Evolutionary conservation across 345 rosid species (phyloP), one percentile per base, ranked within the genome.

Genomic region (Salix exigua): DNA sequence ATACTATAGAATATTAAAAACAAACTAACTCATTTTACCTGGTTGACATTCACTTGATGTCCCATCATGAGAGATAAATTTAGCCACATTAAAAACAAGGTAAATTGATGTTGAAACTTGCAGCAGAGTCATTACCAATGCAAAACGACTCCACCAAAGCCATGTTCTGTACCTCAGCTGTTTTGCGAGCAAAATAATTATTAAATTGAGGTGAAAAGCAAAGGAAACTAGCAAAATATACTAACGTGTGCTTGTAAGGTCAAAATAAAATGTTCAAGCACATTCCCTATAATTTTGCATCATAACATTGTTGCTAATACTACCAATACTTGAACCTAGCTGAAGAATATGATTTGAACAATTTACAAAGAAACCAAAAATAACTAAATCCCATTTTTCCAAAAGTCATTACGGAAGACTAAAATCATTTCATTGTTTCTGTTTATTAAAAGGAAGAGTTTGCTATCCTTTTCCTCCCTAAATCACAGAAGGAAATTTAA

Each of bases 71-170:
- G 96, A 85, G 82, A 80, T 77, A 84, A 79, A 88, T 72, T 71
- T 78, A 68, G 84, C 82, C 78, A 90, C 85, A 66, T 62, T 75
- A 80, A 84, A 79, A 78, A 88, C 58, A 72, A 93, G 93, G 81
- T 88, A 93, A 76, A 86, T 74, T 68, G 96, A 96, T 76, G 88
- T 83, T 71, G 83, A 21, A 71, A 88, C 77, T 79, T 95, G 99
- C 85, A 91, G 73, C 35, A 88, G 55, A 31, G 96, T 85, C 72
- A 95, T 77, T 78, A 85, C 81, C 78, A 85, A 79, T 4, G 90
- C 86, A 44, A 90, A 85, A 28, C 97, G 85, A 60, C 90, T 84
- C 96, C 97, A 93, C 89, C 97, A 80, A 53, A 90, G 88, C 99
- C 97, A 95, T 28, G 84, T 86, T 85, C 83, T 88, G 83, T 95